These are phyloP conservation scores for Astrothelium macrocarpum DNA, from an alignment of 495 filamentous ascomycete species.

Conservation along the genomic window DNA sequence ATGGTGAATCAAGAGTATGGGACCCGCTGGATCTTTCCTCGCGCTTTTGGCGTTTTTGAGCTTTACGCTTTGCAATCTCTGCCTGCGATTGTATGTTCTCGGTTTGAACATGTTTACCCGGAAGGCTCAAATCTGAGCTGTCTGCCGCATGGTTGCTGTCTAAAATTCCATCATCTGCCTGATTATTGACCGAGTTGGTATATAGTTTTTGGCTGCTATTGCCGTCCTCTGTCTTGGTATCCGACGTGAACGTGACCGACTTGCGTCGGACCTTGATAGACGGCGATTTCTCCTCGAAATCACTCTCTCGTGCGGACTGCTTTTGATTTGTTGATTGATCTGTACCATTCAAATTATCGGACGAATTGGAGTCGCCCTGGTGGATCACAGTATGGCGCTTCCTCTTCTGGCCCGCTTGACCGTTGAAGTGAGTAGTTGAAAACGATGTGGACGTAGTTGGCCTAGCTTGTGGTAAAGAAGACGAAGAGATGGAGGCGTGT, in stretches of 20 bases:
- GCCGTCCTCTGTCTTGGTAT: conserved; percentile 53
- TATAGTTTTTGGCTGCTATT: conserved; percentile 39
- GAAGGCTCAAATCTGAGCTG: neutral
- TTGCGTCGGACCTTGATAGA: conserved; percentile 40
- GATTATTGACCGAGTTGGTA: conserved; percentile 36
- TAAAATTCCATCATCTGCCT: conserved; percentile 21
- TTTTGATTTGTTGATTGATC: neutral
- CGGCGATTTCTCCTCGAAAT: conserved; percentile 16
- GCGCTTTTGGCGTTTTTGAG: conserved; percentile 9
- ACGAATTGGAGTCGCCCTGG: neutral
- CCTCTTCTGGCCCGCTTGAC: neutral
- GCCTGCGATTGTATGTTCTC: neutral
- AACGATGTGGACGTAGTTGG: neutral
- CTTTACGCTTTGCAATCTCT: neutral
- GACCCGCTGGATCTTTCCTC: conserved; percentile 8
- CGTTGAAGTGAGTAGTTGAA: neutral
- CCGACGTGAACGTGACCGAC: conserved; percentile 68
- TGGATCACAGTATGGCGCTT: neutral
- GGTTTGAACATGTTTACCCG: conserved; percentile 14
- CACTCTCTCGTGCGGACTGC: conserved; percentile 21
- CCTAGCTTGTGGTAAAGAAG: neutral
- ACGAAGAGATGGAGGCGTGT: neutral
- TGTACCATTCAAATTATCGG: neutral
- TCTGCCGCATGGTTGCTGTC: neutral
- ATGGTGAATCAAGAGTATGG: conserved; percentile 15